Base-by-base conservation (phyloP, 768 basidiomycete species). In the Russula ochroleuca region DNA sequence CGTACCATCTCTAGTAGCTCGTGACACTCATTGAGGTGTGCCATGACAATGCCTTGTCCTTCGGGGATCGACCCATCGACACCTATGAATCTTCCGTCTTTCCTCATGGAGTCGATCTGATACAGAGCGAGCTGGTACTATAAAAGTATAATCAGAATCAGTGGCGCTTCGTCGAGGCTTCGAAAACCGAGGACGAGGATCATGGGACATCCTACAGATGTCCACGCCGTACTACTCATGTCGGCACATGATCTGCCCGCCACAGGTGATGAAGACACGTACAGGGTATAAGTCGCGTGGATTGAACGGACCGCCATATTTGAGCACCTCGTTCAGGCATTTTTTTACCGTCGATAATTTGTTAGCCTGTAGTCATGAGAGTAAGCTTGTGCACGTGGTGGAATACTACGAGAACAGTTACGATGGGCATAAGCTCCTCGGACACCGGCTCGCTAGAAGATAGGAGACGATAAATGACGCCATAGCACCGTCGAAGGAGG, bases 391-490 rank as follows among this genome's bases (percentile, higher is more conserved):
- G 50, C 23, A 59, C 45, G 2, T 57, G 41, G 59, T 19, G 56
- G 25, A 11, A 61, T 50, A 49, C 4, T 13, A 31, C 7, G 6
- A 59, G 11, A 49, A 63, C 45, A 72, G 84, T 60, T 74, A 95
- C 95, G 43, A 97, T 83, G 6, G 95, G 95, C 91, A 98, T 98
- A 17, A 99, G 78, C 74, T 98, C 97, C 75, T 99, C 97, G 0
- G 94, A 96, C 2, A 99, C 94, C 0, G 97, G 97, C 76, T 98
- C 96, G 66, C 91, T 93, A 21, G 94, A 94, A 28, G 94, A 94
- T 66, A 99, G 83, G 54, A 99, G 75, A 33, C 89, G 83, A 74
- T 98, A 98, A 69, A 97, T 95, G 57, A 98, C 82, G 65, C 96
- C 96, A 73, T 98, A 95, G 78, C 97, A 99, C 72, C 96, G 84